Evolutionary conservation across 495 filamentous ascomycete species (phyloP), one percentile per base, ranked within the genome.

Genomic region (Penicillium longicatenatum): DNA sequence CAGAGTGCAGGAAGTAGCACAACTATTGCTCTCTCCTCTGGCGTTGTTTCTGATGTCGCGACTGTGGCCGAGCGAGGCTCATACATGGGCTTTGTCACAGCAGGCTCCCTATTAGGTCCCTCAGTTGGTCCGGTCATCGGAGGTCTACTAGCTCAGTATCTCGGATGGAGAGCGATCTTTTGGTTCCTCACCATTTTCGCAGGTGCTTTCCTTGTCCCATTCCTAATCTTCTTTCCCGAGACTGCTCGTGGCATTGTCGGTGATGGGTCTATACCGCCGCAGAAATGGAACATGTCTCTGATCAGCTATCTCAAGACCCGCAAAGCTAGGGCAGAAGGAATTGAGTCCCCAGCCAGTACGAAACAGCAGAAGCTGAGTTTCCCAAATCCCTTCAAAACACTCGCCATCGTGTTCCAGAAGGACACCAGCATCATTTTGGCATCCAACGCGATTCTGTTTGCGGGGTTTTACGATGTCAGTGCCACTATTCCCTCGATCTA

Each of bases 141-240:
- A 10, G 88, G 88, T 1, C 52, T 90, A 2, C 70, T 91, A 0
- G 71, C 81, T 7, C 77, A 89, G 54, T 87, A 82, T 55, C 76
- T 91, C 4, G 87, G 85, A 0, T 91, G 88, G 88, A 68, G 82
- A 29, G 77, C 82, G 21, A 87, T 89, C 42, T 93, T 93, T 67
- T 91, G 87, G 87, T 90, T 91, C 62, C 75, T 89, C n/a, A 74
- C 79, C 42, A 89, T 90, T 48, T 72, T 86, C 37, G 71, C 79
- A 12, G 81, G 75, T 0, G 73, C 75, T 8, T 62, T 74, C 20
- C 53, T 75, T 31, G 21, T 75, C 7, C 42, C 69, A 4, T 62
- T 72, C 24, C 56, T 77, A 1, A 24, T 77, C 11, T 61, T 73
- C 50, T 69, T 78, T 17, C 78, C 77, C 1, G 79, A 82, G 56